Percentiles rank a stretch among this genome's conserved stretches.
These are phyloP conservation scores for Hanseniaspora vineae DNA, from an alignment of 805 yeast genomes.

Conservation along the genomic window DNA sequence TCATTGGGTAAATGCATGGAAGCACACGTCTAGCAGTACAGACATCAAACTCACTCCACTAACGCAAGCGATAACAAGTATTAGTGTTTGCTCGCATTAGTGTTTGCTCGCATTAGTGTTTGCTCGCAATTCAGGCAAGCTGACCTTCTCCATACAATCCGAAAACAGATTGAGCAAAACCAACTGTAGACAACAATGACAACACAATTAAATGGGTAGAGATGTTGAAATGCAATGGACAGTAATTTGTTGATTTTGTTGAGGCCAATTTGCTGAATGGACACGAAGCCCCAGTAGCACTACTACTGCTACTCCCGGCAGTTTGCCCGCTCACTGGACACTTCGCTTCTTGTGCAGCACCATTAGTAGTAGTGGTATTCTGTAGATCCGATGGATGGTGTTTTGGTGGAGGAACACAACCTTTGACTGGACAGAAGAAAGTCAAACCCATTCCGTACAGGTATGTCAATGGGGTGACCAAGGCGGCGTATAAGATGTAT, in stretches of 20 bases:
- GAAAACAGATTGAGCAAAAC: conserved; percentile 18
- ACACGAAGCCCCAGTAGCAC: not conserved
- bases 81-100: too few species aligned
- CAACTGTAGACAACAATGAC: conserved; percentile 10
- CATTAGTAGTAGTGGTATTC: not conserved
- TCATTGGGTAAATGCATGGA: too few species aligned
- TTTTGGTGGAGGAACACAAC: conserved; percentile 9
- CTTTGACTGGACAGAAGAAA: conserved; percentile 3
- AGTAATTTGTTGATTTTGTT: not conserved
- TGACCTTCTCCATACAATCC: conserved; percentile 25
- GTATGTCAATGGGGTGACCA: conserved; percentile 4
- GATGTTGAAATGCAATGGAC: conserved; percentile 5
- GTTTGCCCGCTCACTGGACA: conserved; percentile 5
- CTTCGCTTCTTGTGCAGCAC: not conserved
- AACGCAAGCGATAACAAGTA: too few species aligned
- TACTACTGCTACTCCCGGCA: too few species aligned
- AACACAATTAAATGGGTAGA: conserved; percentile 9
- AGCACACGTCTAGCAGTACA: too few species aligned
- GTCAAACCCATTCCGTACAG: conserved; percentile 1
- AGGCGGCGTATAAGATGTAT: conserved; percentile 50
- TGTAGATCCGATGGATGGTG: too few species aligned
- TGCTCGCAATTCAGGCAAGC: conserved; percentile 10
- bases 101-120: too few species aligned
- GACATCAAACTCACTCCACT: too few species aligned
- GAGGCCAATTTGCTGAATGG: conserved; percentile 3